Evolutionary conservation across 164 flowering plant genomes (phyloP).

Genomic region (Tetracentron sinense): DNA sequence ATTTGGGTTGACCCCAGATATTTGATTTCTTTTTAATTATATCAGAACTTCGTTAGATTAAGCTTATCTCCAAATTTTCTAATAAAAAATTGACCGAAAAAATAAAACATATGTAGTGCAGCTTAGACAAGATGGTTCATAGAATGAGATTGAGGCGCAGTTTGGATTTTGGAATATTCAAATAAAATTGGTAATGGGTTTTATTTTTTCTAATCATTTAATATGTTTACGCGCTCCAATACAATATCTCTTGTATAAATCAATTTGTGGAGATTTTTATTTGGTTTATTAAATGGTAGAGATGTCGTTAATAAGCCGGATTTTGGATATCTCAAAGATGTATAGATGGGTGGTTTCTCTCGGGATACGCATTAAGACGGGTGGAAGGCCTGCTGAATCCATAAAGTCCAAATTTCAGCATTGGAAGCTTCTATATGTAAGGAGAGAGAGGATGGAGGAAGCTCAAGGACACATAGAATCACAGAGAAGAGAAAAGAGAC

Average conservation of each 20-base stretch:
- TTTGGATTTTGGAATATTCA: not conserved
- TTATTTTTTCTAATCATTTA: too few species aligned
- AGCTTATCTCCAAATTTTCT: not conserved
- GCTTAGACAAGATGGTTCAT: not conserved
- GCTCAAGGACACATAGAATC: not conserved
- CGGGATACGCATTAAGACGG: not conserved
- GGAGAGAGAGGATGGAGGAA: slow-evolving; percentile 1
- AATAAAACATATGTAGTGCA: too few species aligned
- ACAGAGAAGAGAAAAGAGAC: not conserved
- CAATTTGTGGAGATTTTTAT: too few species aligned
- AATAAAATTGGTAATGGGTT: not conserved
- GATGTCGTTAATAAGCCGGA: slow-evolving; percentile 2
- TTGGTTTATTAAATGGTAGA: not conserved
- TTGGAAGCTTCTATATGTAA: slow-evolving; percentile 9
- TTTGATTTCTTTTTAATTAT: not conserved
- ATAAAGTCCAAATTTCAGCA: slow-evolving; percentile 15
- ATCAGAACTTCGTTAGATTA: too few species aligned
- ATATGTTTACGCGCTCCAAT: not conserved
- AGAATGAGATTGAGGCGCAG: not conserved
- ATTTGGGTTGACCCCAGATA: not conserved
- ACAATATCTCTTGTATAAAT: too few species aligned
- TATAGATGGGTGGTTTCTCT: not conserved
- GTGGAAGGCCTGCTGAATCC: slow-evolving; percentile 24
- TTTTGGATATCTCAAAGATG: not conserved
- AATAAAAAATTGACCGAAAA: not conserved